Evolutionary conservation across 2,329 filamentous ascomycete genomes (phyloP), one percentile per base, ranked within the genome.

Genomic region (Aspergillus floridensis): DNA sequence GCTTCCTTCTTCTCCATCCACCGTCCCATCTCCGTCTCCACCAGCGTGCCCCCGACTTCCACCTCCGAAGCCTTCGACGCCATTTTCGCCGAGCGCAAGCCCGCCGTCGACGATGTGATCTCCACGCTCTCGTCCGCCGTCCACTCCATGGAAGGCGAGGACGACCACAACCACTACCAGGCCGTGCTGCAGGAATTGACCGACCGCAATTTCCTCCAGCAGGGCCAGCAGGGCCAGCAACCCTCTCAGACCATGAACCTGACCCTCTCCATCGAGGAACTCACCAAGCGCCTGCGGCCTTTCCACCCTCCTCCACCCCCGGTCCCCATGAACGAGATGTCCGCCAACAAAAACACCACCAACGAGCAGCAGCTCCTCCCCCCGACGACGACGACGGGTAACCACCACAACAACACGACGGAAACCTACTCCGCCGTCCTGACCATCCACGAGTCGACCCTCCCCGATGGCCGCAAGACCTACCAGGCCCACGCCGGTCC

Each of bases 1-100:
- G 95, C 93, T 7, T 89, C 89, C 61, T 98, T 99, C 83, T 98
- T 98, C 81, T 96, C 93, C 63, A 89, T 96, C 66, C 92, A 99
- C 78, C 88, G 95, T 62, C 95, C 95, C 49, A 93, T 99, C 71
- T 96, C 92, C 57, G 86, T 97, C 65, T 92, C 88, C 53, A 88
- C 88, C 68, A 88, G 89, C 66, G 88, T 96, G 71, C 95, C 90
- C 58, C 87, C 85, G 68, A 81, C 84, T 21, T 84, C 92, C 49
- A 87, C 85, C 55, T 82, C 89, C 63, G 88, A 90, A 72, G 84
- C 88, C 53, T 97, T 98, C 76, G 88, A 91, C 63, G 84, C 89
- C 70, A 93, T 99, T 71, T 98, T 98, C 76, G 82, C 87, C 80
- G 59, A 83, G 66, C 65, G 74, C 31, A 78, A 72, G 70, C 70